Conservation (phyloP, 495 filamentous ascomycete genomes). For the Podospora sp. region DNA sequence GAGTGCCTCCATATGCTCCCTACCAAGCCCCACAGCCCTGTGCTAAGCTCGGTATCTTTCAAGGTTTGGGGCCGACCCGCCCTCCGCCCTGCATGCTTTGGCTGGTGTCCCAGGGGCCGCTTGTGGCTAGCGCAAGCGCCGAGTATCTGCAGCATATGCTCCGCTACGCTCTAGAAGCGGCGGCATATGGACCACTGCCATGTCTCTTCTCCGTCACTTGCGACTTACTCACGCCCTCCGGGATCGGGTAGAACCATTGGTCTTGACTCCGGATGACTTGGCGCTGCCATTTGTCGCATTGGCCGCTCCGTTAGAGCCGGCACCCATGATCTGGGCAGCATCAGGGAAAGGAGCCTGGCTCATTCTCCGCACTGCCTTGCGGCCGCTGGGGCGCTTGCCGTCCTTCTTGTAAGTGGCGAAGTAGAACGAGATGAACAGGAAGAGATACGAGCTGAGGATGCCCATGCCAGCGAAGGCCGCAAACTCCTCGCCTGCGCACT, state of each 20-base stretch:
- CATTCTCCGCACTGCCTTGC: constrained; percentile 59
- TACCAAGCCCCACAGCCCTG: background rate
- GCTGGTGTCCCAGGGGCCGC: background rate
- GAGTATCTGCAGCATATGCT: background rate
- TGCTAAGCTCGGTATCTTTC: background rate
- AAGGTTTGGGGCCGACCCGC: background rate
- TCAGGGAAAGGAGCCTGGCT: constrained; percentile 56
- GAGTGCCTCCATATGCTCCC: background rate
- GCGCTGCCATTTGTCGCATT: constrained; percentile 30
- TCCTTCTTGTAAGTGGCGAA: constrained; percentile 93
- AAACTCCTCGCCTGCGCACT: constrained; percentile 96
- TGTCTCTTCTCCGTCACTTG: background rate
- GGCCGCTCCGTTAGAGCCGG: constrained; percentile 18
- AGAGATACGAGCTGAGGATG: constrained; percentile 88
- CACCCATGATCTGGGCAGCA: constrained; percentile 47
- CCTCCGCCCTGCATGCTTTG: background rate
- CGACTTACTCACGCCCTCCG: constrained; percentile 57
- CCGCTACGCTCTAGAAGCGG: background rate
- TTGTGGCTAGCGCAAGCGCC: constrained; percentile 3
- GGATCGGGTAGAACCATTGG: constrained; percentile 57
- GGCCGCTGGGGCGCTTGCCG: constrained; percentile 61
- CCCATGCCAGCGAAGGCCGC: constrained; percentile 91
- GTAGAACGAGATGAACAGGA: constrained; percentile 99
- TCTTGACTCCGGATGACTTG: constrained; percentile 50
- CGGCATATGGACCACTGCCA: background rate